Base-by-base conservation (phyloP, 1,284 basidiomycete genomes). In the Trichosporon sp. region DNA sequence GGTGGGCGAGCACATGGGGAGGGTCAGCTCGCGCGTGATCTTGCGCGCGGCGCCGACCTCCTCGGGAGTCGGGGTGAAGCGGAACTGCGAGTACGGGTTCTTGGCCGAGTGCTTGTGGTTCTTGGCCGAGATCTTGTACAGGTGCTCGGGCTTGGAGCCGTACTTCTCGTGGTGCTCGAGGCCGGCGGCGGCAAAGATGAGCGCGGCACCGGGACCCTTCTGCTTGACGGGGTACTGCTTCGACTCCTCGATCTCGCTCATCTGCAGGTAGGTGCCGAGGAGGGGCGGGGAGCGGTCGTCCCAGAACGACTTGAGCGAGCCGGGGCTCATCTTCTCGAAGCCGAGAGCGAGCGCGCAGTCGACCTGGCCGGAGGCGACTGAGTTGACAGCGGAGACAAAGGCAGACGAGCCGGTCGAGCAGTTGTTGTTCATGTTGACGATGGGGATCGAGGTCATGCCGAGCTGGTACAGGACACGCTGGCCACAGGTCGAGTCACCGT, bases 71-170 rank as follows among this genome's bases (percentile, higher is more conserved):
- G 66, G 64, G 3, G 59, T 61, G 64, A 68, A 68, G 29, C 62
- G 59, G 64, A 68, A 68, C 66, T 68, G 66, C 37, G 66, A 68
- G 66, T 68, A 68, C 19, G 66, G 66, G 64, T 68, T 68, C 60
- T 61, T 63, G 32, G 56, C 54, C 19, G 54, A 59, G 66, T 68
- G 66, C 58, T 57, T 34, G 66, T 68, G 66, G 66, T 68, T 68
- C 66, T 68, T 68, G 37, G 66, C 46, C 40, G 61, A 59, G 37
- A 68, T 68, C 64, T 68, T 68, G 40, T 31, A 36, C 37, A 58
- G 14, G 64, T 68, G 66, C 61, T 63, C 61, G 31, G 25, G 60
- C 33, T 29, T 63, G 23, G 66, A 52, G 33, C 66, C 66, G 64
- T 68, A 68, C 33, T 11, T 40, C 46, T 68, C 66, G 19, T 59